These are phyloP conservation scores for Kockiozyma suomiensis DNA, from an alignment of 805 yeast species.

Conservation along the genomic window DNA sequence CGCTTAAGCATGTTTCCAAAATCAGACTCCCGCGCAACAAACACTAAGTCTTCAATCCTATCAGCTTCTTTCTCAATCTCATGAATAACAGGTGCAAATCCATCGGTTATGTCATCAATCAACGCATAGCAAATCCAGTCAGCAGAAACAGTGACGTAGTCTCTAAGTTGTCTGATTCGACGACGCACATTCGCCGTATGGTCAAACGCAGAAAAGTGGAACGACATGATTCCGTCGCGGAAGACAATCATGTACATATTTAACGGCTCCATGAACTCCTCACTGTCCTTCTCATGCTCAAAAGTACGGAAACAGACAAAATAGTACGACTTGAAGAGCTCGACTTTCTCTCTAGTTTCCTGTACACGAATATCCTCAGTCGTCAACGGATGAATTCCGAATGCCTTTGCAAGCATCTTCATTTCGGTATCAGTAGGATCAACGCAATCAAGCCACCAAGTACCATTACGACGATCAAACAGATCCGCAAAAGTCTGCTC, in stretches of 20 bases:
- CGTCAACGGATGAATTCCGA: conserved; percentile 96
- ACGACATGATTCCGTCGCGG: conserved; percentile 59
- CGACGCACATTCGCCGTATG: conserved; percentile 65
- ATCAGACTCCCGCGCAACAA: conserved; percentile 73
- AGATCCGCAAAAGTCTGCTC: conserved; percentile 68
- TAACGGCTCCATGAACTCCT: conserved; percentile 72
- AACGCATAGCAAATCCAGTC: conserved; percentile 71
- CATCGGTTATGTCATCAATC: conserved; percentile 67
- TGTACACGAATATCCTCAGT: conserved; percentile 96
- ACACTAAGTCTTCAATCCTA: conserved; percentile 77
- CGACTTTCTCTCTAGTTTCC: conserved; percentile 97
- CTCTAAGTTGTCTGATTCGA: conserved; percentile 64
- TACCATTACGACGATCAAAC: conserved; percentile 69
- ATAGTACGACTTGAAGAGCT: conserved; percentile 83
- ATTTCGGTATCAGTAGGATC: conserved; percentile 95
- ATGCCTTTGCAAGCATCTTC: conserved; percentile 88
- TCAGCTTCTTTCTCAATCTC: conserved; percentile 66
- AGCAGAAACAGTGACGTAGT: conserved; percentile 60
- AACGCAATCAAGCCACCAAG: conserved; percentile 96
- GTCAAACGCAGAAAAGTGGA: conserved; percentile 60
- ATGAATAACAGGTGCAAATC: conserved; percentile 62
- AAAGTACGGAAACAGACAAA: conserved; percentile 97
- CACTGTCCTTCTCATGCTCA: conserved; percentile 79
- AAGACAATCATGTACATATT: conserved; percentile 64
- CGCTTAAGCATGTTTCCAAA: conserved; percentile 73